Evolutionary conservation across 768 basidiomycete species (phyloP).

Genomic region (Vararia minispora): DNA sequence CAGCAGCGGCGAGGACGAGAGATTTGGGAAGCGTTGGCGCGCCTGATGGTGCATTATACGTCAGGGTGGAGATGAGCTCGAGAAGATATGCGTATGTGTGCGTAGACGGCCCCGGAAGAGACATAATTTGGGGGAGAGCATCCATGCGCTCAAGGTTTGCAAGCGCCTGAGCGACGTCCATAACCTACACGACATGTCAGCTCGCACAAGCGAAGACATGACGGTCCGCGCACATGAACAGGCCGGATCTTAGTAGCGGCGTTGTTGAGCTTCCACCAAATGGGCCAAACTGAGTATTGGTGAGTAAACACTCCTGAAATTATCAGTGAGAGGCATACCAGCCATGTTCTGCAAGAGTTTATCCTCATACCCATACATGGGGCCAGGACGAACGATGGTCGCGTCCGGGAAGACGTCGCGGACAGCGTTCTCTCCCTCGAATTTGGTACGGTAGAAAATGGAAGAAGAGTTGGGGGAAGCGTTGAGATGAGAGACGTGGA

Average conservation of each 20-base stretch:
- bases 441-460: conserved; percentile 81
- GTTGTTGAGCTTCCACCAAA: conserved; percentile 90
- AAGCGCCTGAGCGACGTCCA: conserved; percentile 90
- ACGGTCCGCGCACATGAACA: conserved; percentile 59
- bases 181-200: conserved; percentile 39
- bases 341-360: conserved; percentile 88
- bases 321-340: conserved; percentile 37
- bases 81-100: conserved; percentile 75
- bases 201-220: conserved; percentile 4
- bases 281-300: conserved; percentile 59
- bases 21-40: conserved; percentile 71
- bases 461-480: conserved; percentile 72
- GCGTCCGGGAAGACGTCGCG: conserved; percentile 73
- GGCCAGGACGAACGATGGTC: conserved; percentile 77
- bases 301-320: background rate
- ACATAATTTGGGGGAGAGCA: conserved; percentile 54
- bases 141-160: conserved; percentile 60
- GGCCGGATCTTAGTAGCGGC: conserved; percentile 78
- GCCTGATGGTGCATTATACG: conserved; percentile 60
- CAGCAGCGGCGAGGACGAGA: conserved; percentile 54
- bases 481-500: conserved; percentile 94
- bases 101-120: conserved; percentile 82
- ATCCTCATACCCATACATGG: conserved; percentile 94
- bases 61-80: conserved; percentile 68
- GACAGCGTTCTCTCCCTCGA: conserved; percentile 81